phyloP scores from a whole-genome alignment of 2,329 filamentous ascomycete species.

The Ascochyta rabiei region DNA sequence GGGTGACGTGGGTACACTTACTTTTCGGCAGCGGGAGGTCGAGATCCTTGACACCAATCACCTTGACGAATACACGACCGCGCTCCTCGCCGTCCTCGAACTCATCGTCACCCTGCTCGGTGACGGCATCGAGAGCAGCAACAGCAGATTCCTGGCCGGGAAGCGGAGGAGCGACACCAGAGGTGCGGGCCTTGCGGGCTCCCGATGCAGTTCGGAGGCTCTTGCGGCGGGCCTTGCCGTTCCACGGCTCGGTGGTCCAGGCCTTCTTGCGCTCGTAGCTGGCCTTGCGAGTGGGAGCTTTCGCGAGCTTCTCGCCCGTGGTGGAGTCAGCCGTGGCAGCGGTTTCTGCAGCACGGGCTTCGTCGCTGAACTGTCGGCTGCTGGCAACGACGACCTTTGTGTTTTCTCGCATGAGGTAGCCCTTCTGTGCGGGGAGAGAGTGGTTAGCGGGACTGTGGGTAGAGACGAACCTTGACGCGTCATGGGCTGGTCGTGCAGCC shows the following conservation, averaged over 20 bases:
- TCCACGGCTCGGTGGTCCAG: constrained; percentile 98
- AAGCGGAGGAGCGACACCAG: constrained; percentile 76
- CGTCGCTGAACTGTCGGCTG: constrained; percentile 63
- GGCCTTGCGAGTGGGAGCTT: constrained; percentile 75
- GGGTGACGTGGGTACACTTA: constrained; percentile 55
- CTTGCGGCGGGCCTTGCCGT: constrained; percentile 74
- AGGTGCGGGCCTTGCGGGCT: constrained; percentile 64
- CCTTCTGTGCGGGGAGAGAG: constrained; percentile 74
- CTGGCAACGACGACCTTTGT: constrained; percentile 96
- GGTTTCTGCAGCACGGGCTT: constrained; percentile 64
- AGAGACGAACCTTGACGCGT: constrained; percentile 38
- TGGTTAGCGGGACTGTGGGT: constrained; percentile 52
- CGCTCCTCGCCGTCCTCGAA: constrained; percentile 83
- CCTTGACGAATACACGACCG: constrained; percentile 94
- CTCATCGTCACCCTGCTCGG: constrained; percentile 70
- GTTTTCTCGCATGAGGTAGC: constrained; percentile 98
- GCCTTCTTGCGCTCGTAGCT: constrained; percentile 74
- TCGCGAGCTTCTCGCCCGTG: constrained; percentile 52
- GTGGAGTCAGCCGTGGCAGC: constrained; percentile 21
- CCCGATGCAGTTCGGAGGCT: constrained; percentile 64
- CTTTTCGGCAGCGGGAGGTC: constrained; percentile 89
- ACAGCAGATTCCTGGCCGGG: constrained; percentile 88
- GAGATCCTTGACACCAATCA: constrained; percentile 96
- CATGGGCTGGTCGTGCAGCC: constrained; percentile 27
- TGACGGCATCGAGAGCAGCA: constrained; percentile 65